These are phyloP conservation scores for Fagopyrum homotropicum DNA, from an alignment of 148 eudicot species.

Conservation along the genomic window DNA sequence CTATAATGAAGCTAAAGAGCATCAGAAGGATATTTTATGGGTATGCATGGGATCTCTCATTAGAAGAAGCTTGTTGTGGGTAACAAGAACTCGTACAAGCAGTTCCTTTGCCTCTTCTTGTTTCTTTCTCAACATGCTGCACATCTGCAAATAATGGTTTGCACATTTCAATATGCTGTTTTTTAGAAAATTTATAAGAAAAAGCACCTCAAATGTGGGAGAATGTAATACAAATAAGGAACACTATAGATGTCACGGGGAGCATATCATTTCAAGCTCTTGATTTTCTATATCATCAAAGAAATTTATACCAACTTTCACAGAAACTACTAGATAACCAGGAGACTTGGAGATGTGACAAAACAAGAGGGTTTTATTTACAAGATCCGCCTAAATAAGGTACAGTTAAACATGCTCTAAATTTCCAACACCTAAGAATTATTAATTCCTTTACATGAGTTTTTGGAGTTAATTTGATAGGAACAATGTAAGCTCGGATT, in stretches of 20 bases:
- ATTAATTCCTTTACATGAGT: background rate
- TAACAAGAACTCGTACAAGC: conserved; percentile 66
- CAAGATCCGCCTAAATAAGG: conserved; percentile 5
- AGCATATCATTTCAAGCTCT: background rate
- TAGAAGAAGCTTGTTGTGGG: conserved; percentile 80
- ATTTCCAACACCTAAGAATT: background rate
- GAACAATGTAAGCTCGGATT: background rate
- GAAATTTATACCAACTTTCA: background rate
- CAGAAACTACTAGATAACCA: background rate
- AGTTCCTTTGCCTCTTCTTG: conserved; percentile 94
- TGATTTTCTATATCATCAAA: background rate
- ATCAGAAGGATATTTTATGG: conserved; percentile 67
- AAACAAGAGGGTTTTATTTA: background rate
- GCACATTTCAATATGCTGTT: background rate
- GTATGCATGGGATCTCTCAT: conserved; percentile 67
- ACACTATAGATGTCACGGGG: background rate
- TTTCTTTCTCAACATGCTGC: conserved; percentile 73
- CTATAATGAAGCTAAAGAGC: background rate
- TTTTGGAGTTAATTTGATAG: background rate
- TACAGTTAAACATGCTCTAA: background rate
- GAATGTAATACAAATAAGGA: background rate
- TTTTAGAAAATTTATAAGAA: background rate
- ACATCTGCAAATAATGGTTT: conserved; percentile 41
- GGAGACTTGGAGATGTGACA: background rate
- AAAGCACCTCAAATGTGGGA: background rate